These are phyloP conservation scores for Boletus sensibilis DNA, from an alignment of 768 basidiomycete genomes.

Conservation along the genomic window DNA sequence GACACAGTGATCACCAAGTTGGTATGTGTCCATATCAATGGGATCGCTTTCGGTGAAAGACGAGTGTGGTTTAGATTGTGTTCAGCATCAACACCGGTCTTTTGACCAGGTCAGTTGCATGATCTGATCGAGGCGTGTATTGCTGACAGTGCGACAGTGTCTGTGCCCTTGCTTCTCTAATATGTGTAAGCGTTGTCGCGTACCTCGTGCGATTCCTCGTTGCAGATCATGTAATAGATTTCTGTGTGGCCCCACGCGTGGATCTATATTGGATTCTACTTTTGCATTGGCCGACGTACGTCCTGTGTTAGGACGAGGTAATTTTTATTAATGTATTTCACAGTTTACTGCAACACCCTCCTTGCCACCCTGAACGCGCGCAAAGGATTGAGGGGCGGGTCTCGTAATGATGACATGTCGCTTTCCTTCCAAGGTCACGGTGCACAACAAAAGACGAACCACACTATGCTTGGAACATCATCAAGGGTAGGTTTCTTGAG, in stretches of 20 bases:
- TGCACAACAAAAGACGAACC: slow-evolving; percentile 7
- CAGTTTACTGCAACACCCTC: slow-evolving; percentile 62
- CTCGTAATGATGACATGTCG: slow-evolving; percentile 8
- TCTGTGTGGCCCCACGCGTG: slow-evolving; percentile 45
- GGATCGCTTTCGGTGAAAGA: neutral
- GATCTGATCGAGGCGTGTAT: neutral
- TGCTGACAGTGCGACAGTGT: slow-evolving; percentile 31
- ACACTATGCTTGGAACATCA: neutral
- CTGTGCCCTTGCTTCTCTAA: slow-evolving; percentile 54
- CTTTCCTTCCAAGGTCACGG: slow-evolving; percentile 14
- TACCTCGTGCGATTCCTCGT: neutral
- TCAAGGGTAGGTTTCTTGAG: slow-evolving; percentile 2
- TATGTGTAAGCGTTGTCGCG: slow-evolving; percentile 37
- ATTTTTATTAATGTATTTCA: neutral
- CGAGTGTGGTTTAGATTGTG: slow-evolving; percentile 37
- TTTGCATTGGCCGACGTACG: slow-evolving; percentile 57
- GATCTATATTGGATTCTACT: slow-evolving; percentile 60
- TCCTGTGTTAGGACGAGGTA: slow-evolving; percentile 3
- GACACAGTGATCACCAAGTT: slow-evolving; percentile 53
- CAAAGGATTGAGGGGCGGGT: slow-evolving; percentile 39
- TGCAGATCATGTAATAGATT: slow-evolving; percentile 37
- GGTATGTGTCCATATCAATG: slow-evolving; percentile 6
- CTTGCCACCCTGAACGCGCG: slow-evolving; percentile 59
- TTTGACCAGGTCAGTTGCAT: slow-evolving; percentile 29
- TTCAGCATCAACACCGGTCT: slow-evolving; percentile 48